A percentile compares a stretch with the other conserved stretches of the same genome.
Conservation (phyloP, 106 monocot genomes). For the Triglochin maritima region DNA sequence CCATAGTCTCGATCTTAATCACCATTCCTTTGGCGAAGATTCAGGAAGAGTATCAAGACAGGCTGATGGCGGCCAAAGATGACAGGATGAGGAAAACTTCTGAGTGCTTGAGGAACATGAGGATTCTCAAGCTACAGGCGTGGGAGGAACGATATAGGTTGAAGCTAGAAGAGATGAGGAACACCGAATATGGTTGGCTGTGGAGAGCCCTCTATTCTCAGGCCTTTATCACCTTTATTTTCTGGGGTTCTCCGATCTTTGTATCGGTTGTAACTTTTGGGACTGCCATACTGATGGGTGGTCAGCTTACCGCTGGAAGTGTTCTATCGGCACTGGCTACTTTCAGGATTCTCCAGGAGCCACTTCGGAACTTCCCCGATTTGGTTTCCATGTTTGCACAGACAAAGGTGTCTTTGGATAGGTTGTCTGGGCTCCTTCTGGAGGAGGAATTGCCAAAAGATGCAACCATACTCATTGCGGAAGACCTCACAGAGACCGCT, state of each 20-base stretch:
- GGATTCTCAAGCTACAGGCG: slow-evolving; percentile 90
- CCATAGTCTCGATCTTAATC: slow-evolving; percentile 61
- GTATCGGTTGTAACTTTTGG: slow-evolving; percentile 80
- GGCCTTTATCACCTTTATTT: slow-evolving; percentile 78
- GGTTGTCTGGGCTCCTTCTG: slow-evolving; percentile 61
- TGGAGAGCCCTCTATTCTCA: slow-evolving; percentile 67
- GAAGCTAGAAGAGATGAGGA: slow-evolving; percentile 82
- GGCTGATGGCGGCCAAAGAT: slow-evolving; percentile 86
- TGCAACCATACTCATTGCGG: slow-evolving; percentile 51
- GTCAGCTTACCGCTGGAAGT: slow-evolving; percentile 70
- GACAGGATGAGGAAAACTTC: slow-evolving; percentile 98
- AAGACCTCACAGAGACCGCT: slow-evolving; percentile 31
- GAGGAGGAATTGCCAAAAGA: slow-evolving; percentile 73
- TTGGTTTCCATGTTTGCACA: slow-evolving; percentile 84
- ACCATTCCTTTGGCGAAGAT: slow-evolving; percentile 80
- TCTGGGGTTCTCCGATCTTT: slow-evolving; percentile 96
- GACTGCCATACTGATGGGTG: slow-evolving; percentile 67
- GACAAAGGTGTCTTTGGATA: slow-evolving; percentile 85
- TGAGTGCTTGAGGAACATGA: slow-evolving; percentile 92
- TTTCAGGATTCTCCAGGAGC: slow-evolving; percentile 90
- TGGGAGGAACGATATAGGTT: slow-evolving; percentile 85
- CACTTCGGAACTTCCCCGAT: slow-evolving; percentile 90
- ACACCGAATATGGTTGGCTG: slow-evolving; percentile 70
- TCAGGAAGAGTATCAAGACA: slow-evolving; percentile 87
- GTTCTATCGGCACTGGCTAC: slow-evolving; percentile 93